phyloP scores from a whole-genome alignment of 202 grass and related monocot genomes.

The Schoenoplectus triqueter region DNA sequence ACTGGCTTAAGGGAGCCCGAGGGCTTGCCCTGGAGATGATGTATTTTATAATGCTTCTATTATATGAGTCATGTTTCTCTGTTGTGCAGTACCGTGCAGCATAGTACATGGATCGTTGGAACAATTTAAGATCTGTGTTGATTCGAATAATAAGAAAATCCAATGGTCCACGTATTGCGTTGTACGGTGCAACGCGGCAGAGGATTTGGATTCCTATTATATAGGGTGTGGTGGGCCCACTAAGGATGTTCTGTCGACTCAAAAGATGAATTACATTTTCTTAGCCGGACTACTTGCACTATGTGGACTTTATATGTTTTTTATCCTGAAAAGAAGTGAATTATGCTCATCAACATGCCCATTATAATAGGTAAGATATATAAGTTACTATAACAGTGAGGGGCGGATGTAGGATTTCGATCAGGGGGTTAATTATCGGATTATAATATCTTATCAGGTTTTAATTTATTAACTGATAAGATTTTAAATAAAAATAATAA shows the following conservation, averaged over 20 bases:
- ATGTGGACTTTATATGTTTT: constrained; percentile 42
- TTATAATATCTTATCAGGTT: no score
- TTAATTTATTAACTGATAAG: no score
- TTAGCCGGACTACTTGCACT: constrained; percentile 51
- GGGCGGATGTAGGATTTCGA: no score
- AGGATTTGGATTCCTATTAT: constrained; percentile 44
- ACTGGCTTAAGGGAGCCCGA: constrained; percentile 71
- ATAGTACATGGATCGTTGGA: no score
- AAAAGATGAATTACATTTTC: constrained; percentile 90
- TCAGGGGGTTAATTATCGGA: no score
- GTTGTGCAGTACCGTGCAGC: no score
- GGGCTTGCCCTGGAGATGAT: constrained; percentile 82
- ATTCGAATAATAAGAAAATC: no score
- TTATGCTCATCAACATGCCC: constrained; percentile 56
- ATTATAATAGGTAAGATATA: constrained; percentile 41
- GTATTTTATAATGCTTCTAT: constrained; percentile 85
- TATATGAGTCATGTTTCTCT: no score
- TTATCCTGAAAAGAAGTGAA: constrained; percentile 54
- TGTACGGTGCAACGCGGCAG: no score
- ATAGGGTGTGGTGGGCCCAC: constrained; percentile 87
- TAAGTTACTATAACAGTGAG: neutral
- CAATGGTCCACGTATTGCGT: no score
- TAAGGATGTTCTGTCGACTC: constrained; percentile 81
- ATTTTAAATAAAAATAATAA: no score
- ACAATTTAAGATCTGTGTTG: no score